Percentiles rank a stretch among this genome's conserved stretches.
Conservation (phyloP, 306 rosid species). For the Malus fusca region DNA sequence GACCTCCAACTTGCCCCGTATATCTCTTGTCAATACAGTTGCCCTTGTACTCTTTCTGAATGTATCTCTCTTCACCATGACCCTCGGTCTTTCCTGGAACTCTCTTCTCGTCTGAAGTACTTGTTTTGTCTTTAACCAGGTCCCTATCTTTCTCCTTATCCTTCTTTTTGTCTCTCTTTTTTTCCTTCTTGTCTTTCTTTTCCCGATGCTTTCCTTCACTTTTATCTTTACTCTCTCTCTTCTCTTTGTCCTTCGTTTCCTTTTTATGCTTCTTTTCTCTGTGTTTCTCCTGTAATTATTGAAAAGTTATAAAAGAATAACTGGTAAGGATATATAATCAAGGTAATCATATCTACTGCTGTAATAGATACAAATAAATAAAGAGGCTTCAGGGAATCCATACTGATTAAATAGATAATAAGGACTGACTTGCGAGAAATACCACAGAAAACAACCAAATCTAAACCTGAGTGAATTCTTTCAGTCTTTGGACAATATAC, state of each 20-base stretch:
- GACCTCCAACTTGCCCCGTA: conserved; percentile 37
- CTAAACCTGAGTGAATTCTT: background rate
- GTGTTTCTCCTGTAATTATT: conserved; percentile 53
- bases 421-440: background rate
- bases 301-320: background rate
- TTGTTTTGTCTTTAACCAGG: conserved; percentile 38
- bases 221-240: conserved; percentile 64
- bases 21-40: conserved; percentile 40
- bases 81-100: conserved; percentile 31
- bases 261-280: conserved; percentile 66
- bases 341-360: background rate
- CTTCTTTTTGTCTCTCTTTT: conserved; percentile 57
- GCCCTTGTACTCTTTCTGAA: conserved; percentile 42
- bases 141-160: conserved; percentile 41
- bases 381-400: background rate
- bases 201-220: conserved; percentile 62
- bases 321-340: background rate
- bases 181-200: conserved; percentile 74
- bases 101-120: conserved; percentile 47
- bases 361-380: background rate
- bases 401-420: background rate
- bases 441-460: background rate
- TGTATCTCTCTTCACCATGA: conserved; percentile 31
- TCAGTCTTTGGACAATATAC: background rate
- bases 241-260: conserved; percentile 72